phyloP scores from a whole-genome alignment of 2,329 filamentous ascomycete species.

The Parascedosporium putredinis region DNA sequence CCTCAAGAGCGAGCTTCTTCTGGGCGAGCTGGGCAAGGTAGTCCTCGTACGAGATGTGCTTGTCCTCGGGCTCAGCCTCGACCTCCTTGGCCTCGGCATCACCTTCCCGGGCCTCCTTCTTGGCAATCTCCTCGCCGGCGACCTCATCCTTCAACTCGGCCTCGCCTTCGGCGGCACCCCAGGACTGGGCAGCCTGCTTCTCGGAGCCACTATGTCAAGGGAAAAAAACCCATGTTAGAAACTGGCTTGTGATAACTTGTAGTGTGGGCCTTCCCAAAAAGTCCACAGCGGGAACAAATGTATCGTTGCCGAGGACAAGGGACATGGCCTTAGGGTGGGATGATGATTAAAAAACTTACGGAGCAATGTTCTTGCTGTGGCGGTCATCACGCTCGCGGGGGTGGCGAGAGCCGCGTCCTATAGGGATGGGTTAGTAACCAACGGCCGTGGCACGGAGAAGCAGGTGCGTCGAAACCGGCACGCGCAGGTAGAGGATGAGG shows the following conservation, averaged over 20 bases:
- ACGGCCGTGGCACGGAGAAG: not conserved
- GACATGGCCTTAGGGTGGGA: not conserved
- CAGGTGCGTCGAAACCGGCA: not conserved
- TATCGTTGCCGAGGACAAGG: not conserved
- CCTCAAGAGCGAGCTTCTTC: slow-evolving; percentile 66
- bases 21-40: slow-evolving; percentile 65
- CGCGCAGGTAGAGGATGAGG: not conserved
- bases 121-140: slow-evolving; percentile 80
- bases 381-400: slow-evolving; percentile 46
- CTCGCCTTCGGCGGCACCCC: slow-evolving; percentile 73
- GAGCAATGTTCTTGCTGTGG: slow-evolving; percentile 36
- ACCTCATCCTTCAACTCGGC: slow-evolving; percentile 86
- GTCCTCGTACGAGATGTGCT: slow-evolving; percentile 79
- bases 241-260: too few relatives aligned
- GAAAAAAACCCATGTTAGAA: too few relatives aligned
- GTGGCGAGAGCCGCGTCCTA: slow-evolving; percentile 44
- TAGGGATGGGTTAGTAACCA: slow-evolving; percentile 6
- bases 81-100: slow-evolving; percentile 36
- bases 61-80: slow-evolving; percentile 63
- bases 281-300: too few relatives aligned
- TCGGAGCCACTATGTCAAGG: slow-evolving; percentile 57
- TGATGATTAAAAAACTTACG: slow-evolving; percentile 27
- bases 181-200: slow-evolving; percentile 81
- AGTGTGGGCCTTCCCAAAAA: too few relatives aligned
- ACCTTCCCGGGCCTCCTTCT: slow-evolving; percentile 62